Evolutionary conservation across 129 eudicot genomes (phyloP).

Genomic region (Apium graveolens): DNA sequence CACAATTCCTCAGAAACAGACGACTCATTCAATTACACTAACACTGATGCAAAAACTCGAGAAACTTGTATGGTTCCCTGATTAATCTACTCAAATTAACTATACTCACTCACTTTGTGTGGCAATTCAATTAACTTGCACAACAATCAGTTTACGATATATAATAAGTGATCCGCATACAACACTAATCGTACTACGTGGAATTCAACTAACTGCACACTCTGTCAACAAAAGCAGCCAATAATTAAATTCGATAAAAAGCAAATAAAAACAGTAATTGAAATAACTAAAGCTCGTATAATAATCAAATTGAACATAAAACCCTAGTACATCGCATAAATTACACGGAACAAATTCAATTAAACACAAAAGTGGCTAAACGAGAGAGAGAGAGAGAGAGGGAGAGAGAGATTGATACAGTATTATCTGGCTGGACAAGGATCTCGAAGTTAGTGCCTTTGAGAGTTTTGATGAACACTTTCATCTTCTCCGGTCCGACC

Average conservation of each 20-base stretch:
- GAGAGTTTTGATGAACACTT: constrained; percentile 46
- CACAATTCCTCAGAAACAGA: background rate
- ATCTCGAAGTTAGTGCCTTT: constrained; percentile 60
- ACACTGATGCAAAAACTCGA: background rate
- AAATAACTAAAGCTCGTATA: background rate
- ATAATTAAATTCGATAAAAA: background rate
- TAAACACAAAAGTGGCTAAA: background rate
- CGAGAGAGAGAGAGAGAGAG: background rate
- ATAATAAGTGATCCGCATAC: background rate
- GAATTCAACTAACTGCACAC: background rate
- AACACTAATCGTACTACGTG: background rate
- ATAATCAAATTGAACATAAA: background rate
- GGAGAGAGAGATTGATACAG: constrained; percentile 21
- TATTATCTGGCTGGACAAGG: constrained; percentile 46
- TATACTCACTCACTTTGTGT: background rate
- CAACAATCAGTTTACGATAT: background rate
- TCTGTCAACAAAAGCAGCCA: background rate
- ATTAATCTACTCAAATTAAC: background rate
- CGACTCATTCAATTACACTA: background rate
- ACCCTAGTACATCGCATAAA: background rate
- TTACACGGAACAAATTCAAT: background rate
- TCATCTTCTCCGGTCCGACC: constrained; percentile 29
- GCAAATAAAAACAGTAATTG: background rate
- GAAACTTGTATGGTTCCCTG: background rate
- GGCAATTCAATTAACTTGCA: background rate